phyloP scores from a whole-genome alignment of 176 grass and related monocot species.

The Triticum turgidum region DNA sequence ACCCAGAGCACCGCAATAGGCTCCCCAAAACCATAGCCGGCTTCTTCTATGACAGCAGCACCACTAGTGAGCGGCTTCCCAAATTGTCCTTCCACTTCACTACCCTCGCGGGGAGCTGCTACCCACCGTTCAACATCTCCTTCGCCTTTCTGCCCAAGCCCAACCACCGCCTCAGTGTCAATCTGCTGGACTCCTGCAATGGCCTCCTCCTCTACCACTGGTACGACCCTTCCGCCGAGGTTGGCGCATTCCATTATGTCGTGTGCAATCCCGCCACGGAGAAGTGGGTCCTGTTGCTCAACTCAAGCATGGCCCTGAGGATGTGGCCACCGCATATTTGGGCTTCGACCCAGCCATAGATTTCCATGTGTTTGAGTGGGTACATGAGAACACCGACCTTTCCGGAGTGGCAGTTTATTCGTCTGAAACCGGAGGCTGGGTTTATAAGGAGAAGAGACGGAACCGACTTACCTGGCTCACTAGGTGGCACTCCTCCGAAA shows the following conservation, averaged over 20 bases:
- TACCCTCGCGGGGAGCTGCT: neutral
- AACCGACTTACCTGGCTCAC: too few species aligned
- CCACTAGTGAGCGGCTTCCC: neutral
- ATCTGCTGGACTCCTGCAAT: neutral
- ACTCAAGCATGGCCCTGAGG: too few species aligned
- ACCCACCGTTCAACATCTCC: neutral
- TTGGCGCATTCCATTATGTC: too few species aligned
- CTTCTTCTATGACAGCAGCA: neutral
- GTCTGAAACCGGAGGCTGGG: too few species aligned
- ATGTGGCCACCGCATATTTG: too few species aligned
- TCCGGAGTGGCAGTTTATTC: too few species aligned
- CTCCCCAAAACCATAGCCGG: neutral
- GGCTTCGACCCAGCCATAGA: neutral
- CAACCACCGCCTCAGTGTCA: neutral
- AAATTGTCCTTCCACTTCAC: neutral
- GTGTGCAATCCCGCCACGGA: too few species aligned
- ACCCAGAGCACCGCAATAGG: neutral
- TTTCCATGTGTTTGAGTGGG: neutral
- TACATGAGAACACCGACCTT: too few species aligned
- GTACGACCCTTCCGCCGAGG: neutral
- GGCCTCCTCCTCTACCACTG: neutral
- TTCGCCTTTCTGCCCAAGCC: slow-evolving; percentile 9
- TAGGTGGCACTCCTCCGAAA: neutral
- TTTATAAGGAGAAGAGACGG: too few species aligned
- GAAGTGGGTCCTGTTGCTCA: too few species aligned